Evolutionary conservation across 495 filamentous ascomycete genomes (phyloP), one percentile per base, ranked within the genome.

Genomic region (Aspergillus bridgeri): DNA sequence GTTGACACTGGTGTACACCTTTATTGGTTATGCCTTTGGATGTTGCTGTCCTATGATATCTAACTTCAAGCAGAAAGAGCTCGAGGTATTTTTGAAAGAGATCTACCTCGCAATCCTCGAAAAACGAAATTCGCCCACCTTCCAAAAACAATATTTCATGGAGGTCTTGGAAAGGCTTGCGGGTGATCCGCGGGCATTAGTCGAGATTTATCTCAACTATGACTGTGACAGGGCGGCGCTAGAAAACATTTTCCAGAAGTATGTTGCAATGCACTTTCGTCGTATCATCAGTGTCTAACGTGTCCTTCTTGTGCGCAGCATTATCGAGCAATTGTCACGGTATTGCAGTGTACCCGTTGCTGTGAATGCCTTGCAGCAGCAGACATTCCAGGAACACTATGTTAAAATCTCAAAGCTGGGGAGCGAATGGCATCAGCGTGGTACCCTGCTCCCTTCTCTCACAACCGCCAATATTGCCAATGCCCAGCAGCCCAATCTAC

Each of bases 201-300:
- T 99, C 5, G 95, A 99, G 74, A 87, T 94, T 17, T 99, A 98
- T 70, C 83, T 99, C 54, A 99, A 99, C 69, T 99, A 99, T 63
- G 95, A 99, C 66, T 99, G 95, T 71, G 95, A 98, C 65, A 80
- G 91, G 29, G 89, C 90, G 21, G 88, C 89, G 2, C 79, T 97
- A 61, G 95, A 99, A 71, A 98, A 99, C 64, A 96, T 98, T 65
- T 97, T 96, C 71, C 93, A 99, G 69, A 78, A 80, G 78, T 79
- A 64, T 59, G 69, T 60, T 29, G 46, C 29, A 24, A 18, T 51
- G 15, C 11, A 44, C 24, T 50, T 27, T 4, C 27, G 18, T 5
- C 22, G 3, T 19, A 33, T 17, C 42, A 48, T 24, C 50, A 27
- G 17, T 38, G 13, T 15, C 33, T 38, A 38, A 38, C 33, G 33